Evolutionary conservation across 768 basidiomycete species (phyloP).

Genomic region (Scleroderma citrinum): DNA sequence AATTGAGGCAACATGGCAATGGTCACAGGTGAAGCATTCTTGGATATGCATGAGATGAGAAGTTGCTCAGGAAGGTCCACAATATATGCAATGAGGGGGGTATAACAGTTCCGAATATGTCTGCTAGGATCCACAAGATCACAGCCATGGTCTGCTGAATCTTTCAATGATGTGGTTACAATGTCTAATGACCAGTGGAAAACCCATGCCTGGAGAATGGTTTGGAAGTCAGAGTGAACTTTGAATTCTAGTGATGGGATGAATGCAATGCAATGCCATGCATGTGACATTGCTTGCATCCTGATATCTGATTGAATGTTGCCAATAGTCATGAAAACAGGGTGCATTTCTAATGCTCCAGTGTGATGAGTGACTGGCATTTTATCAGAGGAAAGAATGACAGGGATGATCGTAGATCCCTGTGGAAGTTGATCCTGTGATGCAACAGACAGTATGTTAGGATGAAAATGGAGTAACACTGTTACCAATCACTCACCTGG

Average conservation of each 20-base stretch:
- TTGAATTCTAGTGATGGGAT: slow-evolving; percentile 25
- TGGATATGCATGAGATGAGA: slow-evolving; percentile 5
- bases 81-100: slow-evolving; percentile 11
- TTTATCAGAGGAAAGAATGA: slow-evolving; percentile 28
- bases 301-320: slow-evolving; percentile 27
- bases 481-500: too few species aligned
- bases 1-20: slow-evolving; percentile 8
- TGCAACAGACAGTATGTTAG: too few species aligned
- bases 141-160: slow-evolving; percentile 18
- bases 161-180: slow-evolving; percentile 17
- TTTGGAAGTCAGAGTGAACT: slow-evolving; percentile 13
- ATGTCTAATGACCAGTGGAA: slow-evolving; percentile 29
- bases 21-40: slow-evolving; percentile 10
- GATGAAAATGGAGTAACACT: too few species aligned
- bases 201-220: slow-evolving; percentile 22
- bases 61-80: slow-evolving; percentile 16
- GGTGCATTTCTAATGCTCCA: slow-evolving; percentile 26
- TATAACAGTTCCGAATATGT: slow-evolving; percentile 1
- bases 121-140: slow-evolving; percentile 22
- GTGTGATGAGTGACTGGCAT: slow-evolving; percentile 28
- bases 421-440: background rate
- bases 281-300: slow-evolving; percentile 16
- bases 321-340: slow-evolving; percentile 24
- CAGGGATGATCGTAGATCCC: slow-evolving; percentile 24
- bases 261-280: slow-evolving; percentile 15